A percentile compares a stretch with the other conserved stretches of the same genome.
Evolutionary conservation across 1,139 yeast species (phyloP).

Genomic region (Saccharomyces hybrid): DNA sequence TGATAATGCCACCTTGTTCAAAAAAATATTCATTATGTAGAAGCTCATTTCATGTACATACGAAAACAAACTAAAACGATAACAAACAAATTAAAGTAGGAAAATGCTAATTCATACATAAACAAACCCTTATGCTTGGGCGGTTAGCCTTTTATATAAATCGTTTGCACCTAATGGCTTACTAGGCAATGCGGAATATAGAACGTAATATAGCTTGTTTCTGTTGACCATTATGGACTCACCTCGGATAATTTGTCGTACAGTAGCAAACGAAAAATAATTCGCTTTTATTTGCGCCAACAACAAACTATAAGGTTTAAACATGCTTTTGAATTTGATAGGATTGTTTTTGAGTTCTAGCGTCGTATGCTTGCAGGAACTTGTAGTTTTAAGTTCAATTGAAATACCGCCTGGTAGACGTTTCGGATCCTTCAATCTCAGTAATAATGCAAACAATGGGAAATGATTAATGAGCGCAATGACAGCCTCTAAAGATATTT

Average conservation of each 20-base stretch:
- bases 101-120: neutral
- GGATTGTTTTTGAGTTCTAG: slow-evolving; percentile 40
- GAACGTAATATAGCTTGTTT: slow-evolving; percentile 39
- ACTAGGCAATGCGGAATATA: slow-evolving; percentile 45
- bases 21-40: neutral
- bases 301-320: slow-evolving; percentile 41
- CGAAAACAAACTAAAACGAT: neutral
- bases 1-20: slow-evolving; percentile 4
- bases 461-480: slow-evolving; percentile 69
- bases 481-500: slow-evolving; percentile 51
- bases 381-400: slow-evolving; percentile 31
- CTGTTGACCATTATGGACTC: slow-evolving; percentile 42
- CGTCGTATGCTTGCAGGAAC: slow-evolving; percentile 5
- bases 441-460: slow-evolving; percentile 74
- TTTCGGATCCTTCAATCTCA: slow-evolving; percentile 72
- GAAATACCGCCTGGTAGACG: slow-evolving; percentile 86
- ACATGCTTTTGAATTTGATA: slow-evolving; percentile 38
- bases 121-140: neutral
- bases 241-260: slow-evolving; percentile 39
- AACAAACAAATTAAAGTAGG: neutral
- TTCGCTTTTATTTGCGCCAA: slow-evolving; percentile 36
- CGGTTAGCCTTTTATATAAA: slow-evolving; percentile 15
- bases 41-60: slow-evolving; percentile 5
- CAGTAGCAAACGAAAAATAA: slow-evolving; percentile 38
- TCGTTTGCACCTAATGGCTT: slow-evolving; percentile 30